Evolutionary conservation across 805 yeast genomes (phyloP).

Genomic region (Saccharomycopsis sp.): DNA sequence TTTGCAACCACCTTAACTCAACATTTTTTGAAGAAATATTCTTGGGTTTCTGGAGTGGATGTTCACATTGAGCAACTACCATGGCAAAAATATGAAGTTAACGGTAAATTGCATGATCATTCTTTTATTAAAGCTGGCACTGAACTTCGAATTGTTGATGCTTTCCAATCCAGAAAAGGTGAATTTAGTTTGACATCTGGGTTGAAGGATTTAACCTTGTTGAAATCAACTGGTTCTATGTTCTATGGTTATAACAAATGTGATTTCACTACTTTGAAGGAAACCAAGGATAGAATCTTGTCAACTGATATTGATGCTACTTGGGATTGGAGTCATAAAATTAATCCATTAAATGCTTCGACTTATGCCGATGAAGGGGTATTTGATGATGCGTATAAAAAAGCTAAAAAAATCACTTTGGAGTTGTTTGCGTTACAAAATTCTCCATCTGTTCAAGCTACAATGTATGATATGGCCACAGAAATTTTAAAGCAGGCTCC

Average conservation of each 20-base stretch:
- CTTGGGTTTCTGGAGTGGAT: slow-evolving; percentile 68
- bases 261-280: slow-evolving; percentile 82
- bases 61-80: slow-evolving; percentile 61
- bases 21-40: slow-evolving; percentile 73
- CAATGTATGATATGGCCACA: slow-evolving; percentile 88
- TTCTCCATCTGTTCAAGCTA: slow-evolving; percentile 93
- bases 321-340: slow-evolving; percentile 57
- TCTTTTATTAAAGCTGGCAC: slow-evolving; percentile 82
- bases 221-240: slow-evolving; percentile 89
- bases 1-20: slow-evolving; percentile 80
- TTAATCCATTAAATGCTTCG: slow-evolving; percentile 42
- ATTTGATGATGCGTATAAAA: slow-evolving; percentile 58
- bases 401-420: slow-evolving; percentile 63
- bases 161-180: slow-evolving; percentile 44
- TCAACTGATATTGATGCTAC: slow-evolving; percentile 77
- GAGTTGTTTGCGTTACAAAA: slow-evolving; percentile 76
- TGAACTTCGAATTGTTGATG: slow-evolving; percentile 59
- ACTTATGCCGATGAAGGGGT: slow-evolving; percentile 34
- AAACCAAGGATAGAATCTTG: slow-evolving; percentile 77
- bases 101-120: slow-evolving; percentile 74
- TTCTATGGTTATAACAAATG: slow-evolving; percentile 81
- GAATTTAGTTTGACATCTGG: slow-evolving; percentile 59
- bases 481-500: slow-evolving; percentile 56
- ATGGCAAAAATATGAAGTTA: slow-evolving; percentile 72
- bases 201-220: slow-evolving; percentile 71